Base-by-base conservation (phyloP, 495 filamentous ascomycete genomes). In the Parathielavia hyrcaniae region DNA sequence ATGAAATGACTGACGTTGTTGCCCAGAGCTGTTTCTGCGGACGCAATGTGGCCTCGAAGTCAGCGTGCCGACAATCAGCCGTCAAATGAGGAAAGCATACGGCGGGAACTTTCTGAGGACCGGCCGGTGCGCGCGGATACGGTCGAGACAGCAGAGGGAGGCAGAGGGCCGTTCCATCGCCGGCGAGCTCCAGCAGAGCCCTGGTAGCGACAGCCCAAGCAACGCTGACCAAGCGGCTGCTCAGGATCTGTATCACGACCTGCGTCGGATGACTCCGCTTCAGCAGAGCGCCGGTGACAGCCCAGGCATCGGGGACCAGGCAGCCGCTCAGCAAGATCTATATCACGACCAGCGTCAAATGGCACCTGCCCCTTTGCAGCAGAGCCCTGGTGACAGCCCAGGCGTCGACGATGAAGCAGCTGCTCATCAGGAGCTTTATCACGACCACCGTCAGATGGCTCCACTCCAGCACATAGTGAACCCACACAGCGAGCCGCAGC, bases 1-100 rank as follows among this genome's bases (percentile, higher is more conserved):
- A n/a, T n/a, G n/a, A n/a, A n/a, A n/a, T n/a, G n/a, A n/a, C n/a
- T n/a, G n/a, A n/a, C n/a, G n/a, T n/a, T n/a, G n/a, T n/a, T n/a
- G n/a, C n/a, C n/a, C n/a, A n/a, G n/a, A 69, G 47, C 36, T 49
- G 36, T 69, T 64, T 30, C 52, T 69, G 34, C 54, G 59, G 53
- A 58, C 49, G 7, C 40, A 62, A 5, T 66, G 61, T 20, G 57
- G 52, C 41, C 54, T 67, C 20, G 48, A 67, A 11, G 46, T 69
- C 26, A 66, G 67, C 58, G 38, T 52, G 10, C 50, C 62, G 5
- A 65, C 64, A 19, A 64, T 69, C 55, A 62, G 60, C 38, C 49
- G 55, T 22, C 50, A 49, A 8, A 22, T 62, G 9, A 38, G 47
- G 13, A 58, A 58, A 45, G 35, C 50, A 3, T 58, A 62, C 41